Evolutionary conservation across 192 early-diverging fungal genomes (phyloP), one percentile per base, ranked within the genome.

Genomic region (Coemansia javaensis): DNA sequence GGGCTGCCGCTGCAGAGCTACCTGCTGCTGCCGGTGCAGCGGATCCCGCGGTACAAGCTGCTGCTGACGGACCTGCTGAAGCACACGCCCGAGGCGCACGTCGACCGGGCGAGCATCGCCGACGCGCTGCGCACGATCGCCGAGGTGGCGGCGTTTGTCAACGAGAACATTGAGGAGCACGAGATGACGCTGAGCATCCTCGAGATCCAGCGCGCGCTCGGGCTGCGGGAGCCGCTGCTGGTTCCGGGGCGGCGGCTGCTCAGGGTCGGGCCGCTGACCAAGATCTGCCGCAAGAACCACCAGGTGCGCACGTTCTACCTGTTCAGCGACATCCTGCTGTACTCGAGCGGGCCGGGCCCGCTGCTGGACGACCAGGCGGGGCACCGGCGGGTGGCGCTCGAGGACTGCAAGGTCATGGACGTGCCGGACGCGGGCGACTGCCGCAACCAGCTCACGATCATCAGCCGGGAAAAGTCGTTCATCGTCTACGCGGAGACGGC

Each of bases 381-480:
- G 24, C 85, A 89, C 59, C 83, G 87, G n/a, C 82, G 80, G 39
- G 74, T 88, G 22, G 56, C 66, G 21, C 69, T 89, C 14, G 87
- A 86, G 45, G 76, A 83, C 41, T 64, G 63, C 50, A 57, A 53
- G 56, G 63, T 78, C 30, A 66, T 75, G 62, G 75, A 80, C n/a
- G 63, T 73, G 7, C 68, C 74, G n/a, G 73, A 79, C 44, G 51
- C 70, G 5, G 55, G 42, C 41, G 81, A 78, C 40, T 53, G 81
- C 37, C 66, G 75, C 39, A 73, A 87, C 60, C 78, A 81, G 32
- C 88, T 91, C 57, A 86, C 87, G 15, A 83, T 91, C 50, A 80
- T 88, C 38, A 86, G 84, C 45, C 73, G 80, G 23, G 86, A 89
- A 40, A 89, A 91, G 56, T 87, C 85, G 3, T 91, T 89, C 42